Percentiles rank a stretch among this genome's conserved stretches.
phyloP scores from a whole-genome alignment of 192 early-diverging fungal species.

The Coemansia sp. region DNA sequence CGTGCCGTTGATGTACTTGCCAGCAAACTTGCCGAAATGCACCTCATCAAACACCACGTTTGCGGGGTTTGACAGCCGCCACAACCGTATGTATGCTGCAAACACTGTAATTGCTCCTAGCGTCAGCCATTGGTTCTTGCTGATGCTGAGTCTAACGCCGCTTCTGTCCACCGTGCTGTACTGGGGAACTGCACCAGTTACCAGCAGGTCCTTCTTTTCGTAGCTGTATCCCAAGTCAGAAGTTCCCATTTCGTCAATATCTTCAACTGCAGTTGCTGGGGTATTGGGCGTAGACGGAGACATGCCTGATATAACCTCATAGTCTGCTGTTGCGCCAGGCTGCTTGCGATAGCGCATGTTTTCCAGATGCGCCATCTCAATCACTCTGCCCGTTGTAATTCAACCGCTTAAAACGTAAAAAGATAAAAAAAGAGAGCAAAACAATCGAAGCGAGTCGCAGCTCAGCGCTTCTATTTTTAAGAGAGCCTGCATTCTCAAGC shows the following conservation, averaged over 20 bases:
- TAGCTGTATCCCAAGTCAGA: slow-evolving; percentile 43
- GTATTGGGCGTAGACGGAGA: slow-evolving; percentile 27
- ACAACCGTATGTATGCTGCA: slow-evolving; percentile 49
- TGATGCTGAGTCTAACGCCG: slow-evolving; percentile 27
- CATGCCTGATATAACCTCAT: slow-evolving; percentile 51
- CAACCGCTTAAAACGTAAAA: too few relatives aligned
- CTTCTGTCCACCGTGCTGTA: slow-evolving; percentile 19
- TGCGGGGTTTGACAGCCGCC: slow-evolving; percentile 43
- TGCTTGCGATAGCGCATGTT: slow-evolving; percentile 55
- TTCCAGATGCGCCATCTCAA: slow-evolving; percentile 50
- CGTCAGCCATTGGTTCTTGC: slow-evolving; percentile 47
- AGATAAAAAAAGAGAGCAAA: too few relatives aligned
- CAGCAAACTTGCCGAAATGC: slow-evolving; percentile 97
- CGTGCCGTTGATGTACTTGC: slow-evolving; percentile 76
- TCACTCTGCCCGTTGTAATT: neutral
- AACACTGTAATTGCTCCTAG: slow-evolving; percentile 42
- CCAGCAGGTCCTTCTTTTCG: slow-evolving; percentile 51
- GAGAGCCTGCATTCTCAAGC: too few relatives aligned
- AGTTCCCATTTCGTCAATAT: slow-evolving; percentile 10
- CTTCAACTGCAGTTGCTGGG: slow-evolving; percentile 19
- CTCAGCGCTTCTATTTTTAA: too few relatives aligned
- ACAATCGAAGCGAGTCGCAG: too few relatives aligned
- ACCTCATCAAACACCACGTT: slow-evolving; percentile 88
- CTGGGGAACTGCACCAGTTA: slow-evolving; percentile 6
- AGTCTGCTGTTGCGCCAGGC: slow-evolving; percentile 41